Evolutionary conservation across 495 filamentous ascomycete species (phyloP).

Genomic region (Neurospora sp.): DNA sequence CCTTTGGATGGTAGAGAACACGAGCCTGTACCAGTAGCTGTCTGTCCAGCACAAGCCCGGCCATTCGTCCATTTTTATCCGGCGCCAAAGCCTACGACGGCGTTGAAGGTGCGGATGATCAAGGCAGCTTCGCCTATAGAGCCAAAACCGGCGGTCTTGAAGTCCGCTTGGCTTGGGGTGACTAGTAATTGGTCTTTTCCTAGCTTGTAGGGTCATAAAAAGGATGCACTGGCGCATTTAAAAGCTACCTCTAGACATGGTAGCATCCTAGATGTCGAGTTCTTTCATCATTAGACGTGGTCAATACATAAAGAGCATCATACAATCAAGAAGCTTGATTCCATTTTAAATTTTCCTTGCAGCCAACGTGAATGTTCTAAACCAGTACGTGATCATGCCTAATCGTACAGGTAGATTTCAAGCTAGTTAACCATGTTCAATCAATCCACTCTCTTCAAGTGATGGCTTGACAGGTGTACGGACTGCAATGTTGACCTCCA

Average conservation of each 20-base stretch:
- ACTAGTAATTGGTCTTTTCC: background rate
- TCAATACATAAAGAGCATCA: background rate
- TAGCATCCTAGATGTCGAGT: background rate
- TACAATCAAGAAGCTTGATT: background rate
- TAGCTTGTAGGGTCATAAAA: background rate
- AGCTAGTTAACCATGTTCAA: background rate
- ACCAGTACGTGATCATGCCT: background rate
- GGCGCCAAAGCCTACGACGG: background rate
- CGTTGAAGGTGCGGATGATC: background rate
- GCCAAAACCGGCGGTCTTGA: background rate
- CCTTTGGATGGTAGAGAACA: background rate
- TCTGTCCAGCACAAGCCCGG: background rate
- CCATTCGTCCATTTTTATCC: background rate
- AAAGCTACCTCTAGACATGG: background rate
- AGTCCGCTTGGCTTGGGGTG: background rate
- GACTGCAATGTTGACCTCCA: background rate
- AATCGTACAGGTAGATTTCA: no score
- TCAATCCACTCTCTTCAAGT: background rate
- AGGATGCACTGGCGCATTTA: background rate
- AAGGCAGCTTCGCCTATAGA: background rate
- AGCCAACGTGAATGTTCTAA: background rate
- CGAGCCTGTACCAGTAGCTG: background rate
- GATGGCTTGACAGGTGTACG: background rate
- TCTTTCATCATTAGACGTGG: background rate
- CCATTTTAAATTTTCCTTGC: background rate